Evolutionary conservation across 805 yeast genomes (phyloP), one percentile per base, ranked within the genome.

Genomic region (Candida mattraensis): DNA sequence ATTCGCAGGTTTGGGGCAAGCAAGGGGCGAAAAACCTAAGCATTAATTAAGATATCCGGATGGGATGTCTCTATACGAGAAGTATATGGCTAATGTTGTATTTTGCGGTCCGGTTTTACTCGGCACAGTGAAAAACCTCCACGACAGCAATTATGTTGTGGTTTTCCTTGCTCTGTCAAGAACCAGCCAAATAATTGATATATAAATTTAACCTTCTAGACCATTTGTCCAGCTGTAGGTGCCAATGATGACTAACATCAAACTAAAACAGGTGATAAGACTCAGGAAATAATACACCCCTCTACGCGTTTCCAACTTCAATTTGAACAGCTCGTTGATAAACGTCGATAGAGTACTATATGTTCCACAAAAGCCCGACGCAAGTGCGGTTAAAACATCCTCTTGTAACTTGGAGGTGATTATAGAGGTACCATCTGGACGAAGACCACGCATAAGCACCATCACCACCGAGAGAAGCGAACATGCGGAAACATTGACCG

Each of bases 161-260:
- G n/a, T n/a, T n/a, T n/a, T n/a, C n/a, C n/a, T n/a, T n/a, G n/a
- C n/a, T n/a, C n/a, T n/a, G n/a, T n/a, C n/a, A n/a, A n/a, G n/a
- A n/a, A n/a, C n/a, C n/a, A n/a, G n/a, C n/a, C n/a, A n/a, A n/a
- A n/a, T n/a, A n/a, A n/a, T n/a, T n/a, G n/a, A n/a, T n/a, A n/a
- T n/a, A n/a, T n/a, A n/a, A n/a, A n/a, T n/a, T n/a, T n/a, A n/a
- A n/a, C n/a, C n/a, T n/a, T n/a, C n/a, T n/a, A 26, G 14, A 4
- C 84, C 84, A 5, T 57, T 47, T 0, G 80, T 61, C 96, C 96
- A 88, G 24, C 72, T 68, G 52, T 78, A 86, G 5, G 83, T 63
- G 0, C 96, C 96, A 18, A 83, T 52, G 2, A 79, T 72, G n/a
- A 86, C 38, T 3, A 87, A 57, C 36, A 76, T 60, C 1, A 76